Percentiles rank a stretch among this genome's conserved stretches.
phyloP scores from a whole-genome alignment of 257 asterid genomes.

The Nicotiana tabacum region DNA sequence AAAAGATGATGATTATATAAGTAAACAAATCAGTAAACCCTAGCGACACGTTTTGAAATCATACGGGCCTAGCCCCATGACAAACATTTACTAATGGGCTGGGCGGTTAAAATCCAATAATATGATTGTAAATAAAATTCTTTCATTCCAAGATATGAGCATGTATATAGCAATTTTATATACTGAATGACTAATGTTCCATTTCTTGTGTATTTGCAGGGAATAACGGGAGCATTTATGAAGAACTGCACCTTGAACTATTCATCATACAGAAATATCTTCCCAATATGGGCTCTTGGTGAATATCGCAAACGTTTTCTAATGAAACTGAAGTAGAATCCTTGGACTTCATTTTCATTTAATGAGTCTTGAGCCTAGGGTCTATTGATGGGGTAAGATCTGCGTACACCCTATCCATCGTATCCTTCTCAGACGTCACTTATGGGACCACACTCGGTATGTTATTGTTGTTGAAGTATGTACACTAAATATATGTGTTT shows the following conservation, averaged over 20 bases:
- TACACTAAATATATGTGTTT: too few species aligned
- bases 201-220: conserved; percentile 19
- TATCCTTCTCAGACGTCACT: too few species aligned
- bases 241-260: conserved; percentile 36
- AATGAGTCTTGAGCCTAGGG: too few species aligned
- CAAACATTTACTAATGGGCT: too few species aligned
- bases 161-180: neutral
- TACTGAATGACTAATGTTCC: neutral
- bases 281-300: conserved; percentile 47
- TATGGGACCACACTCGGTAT: too few species aligned
- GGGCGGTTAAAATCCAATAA: neutral
- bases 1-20: too few species aligned
- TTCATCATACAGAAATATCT: conserved; percentile 35
- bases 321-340: neutral
- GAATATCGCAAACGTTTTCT: conserved; percentile 28
- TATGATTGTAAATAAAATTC: neutral
- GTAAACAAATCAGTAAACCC: too few species aligned
- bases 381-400: too few species aligned
- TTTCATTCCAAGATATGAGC: neutral
- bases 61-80: too few species aligned
- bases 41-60: too few species aligned
- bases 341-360: neutral
- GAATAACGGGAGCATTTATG: conserved; percentile 37
- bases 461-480: too few species aligned
- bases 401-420: too few species aligned